Percentiles rank a stretch among this genome's conserved stretches.
Conservation (phyloP, 2,329 filamentous ascomycete species). For the Penicillium sp. region DNA sequence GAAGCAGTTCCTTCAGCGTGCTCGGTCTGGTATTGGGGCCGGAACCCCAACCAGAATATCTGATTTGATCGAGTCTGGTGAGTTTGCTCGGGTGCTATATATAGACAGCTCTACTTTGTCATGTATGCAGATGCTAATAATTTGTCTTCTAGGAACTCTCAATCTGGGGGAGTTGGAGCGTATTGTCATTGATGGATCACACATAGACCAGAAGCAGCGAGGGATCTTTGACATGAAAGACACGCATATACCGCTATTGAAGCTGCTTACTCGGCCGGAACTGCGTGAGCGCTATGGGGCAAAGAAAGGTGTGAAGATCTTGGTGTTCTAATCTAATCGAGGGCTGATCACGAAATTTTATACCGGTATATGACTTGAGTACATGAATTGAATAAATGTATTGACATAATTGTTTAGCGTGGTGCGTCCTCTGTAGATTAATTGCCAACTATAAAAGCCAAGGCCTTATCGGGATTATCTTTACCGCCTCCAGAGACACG, state of each 20-base stretch:
- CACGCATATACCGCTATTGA: conserved; percentile 74
- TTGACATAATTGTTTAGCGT: not conserved
- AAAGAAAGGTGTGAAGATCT: conserved; percentile 51
- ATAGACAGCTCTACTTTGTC: not conserved
- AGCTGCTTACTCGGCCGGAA: conserved; percentile 67
- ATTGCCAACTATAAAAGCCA: not conserved
- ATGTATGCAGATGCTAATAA: conserved; percentile 1
- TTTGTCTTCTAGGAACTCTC: conserved; percentile 57
- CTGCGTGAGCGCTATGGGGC: conserved; percentile 66
- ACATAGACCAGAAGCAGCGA: conserved; percentile 92
- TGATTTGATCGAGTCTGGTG: conserved; percentile 78
- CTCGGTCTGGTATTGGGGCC: conserved; percentile 72
- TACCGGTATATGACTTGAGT: not conserved
- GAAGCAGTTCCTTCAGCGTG: conserved; percentile 67
- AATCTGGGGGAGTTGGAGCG: conserved; percentile 69
- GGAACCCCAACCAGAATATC: conserved; percentile 81
- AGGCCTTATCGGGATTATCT: not conserved
- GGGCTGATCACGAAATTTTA: not conserved
- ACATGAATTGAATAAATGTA: not conserved
- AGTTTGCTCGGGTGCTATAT: conserved; percentile 23
- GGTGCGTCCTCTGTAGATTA: not conserved
- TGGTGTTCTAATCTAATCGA: conserved; percentile 46
- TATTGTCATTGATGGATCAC: conserved; percentile 84
- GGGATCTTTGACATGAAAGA: conserved; percentile 96
- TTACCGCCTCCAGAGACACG: conserved; percentile 26